These are phyloP conservation scores for Vickermania ingenoplastis DNA, from an alignment of 208 protist species.

Conservation along the genomic window DNA sequence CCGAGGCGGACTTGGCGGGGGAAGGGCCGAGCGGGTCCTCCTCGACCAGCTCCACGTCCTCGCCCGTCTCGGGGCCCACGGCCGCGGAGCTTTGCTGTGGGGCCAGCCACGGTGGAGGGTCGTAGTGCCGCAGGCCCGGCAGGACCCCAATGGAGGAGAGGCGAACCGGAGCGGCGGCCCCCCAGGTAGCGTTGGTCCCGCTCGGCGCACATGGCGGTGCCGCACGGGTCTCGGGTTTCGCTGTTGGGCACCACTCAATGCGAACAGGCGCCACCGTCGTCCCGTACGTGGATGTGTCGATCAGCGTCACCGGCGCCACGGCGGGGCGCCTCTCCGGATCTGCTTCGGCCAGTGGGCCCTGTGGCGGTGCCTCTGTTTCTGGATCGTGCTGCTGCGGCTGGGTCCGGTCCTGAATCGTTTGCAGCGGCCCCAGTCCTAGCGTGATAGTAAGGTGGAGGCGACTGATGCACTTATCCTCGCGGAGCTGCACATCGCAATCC, in stretches of 20 bases:
- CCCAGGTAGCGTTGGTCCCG: not conserved
- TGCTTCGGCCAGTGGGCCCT: slow-evolving; percentile 7
- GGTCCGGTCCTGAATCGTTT: slow-evolving; percentile 3
- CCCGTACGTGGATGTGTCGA: slow-evolving; percentile 71
- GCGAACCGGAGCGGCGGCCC: not conserved
- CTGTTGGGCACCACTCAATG: not conserved
- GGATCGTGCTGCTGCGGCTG: not conserved
- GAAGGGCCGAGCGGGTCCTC: not conserved
- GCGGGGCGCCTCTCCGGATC: not conserved
- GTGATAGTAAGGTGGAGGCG: slow-evolving; percentile 53
- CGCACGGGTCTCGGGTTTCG: not conserved
- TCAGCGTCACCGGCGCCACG: slow-evolving; percentile 27
- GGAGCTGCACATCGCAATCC: slow-evolving; percentile 56
- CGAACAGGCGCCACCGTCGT: slow-evolving; percentile 18
- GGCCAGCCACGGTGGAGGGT: not conserved
- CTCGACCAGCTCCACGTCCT: not conserved
- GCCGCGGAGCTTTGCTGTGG: not conserved
- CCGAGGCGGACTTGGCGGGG: not conserved
- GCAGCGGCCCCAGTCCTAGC: slow-evolving; percentile 12
- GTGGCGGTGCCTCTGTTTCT: not conserved
- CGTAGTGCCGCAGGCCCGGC: not conserved
- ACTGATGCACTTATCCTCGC: slow-evolving; percentile 70
- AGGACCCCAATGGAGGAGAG: not conserved
- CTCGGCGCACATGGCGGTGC: not conserved
- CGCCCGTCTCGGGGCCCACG: not conserved